Conservation (phyloP, 495 filamentous ascomycete genomes). For the Trichocladium antarcticum region DNA sequence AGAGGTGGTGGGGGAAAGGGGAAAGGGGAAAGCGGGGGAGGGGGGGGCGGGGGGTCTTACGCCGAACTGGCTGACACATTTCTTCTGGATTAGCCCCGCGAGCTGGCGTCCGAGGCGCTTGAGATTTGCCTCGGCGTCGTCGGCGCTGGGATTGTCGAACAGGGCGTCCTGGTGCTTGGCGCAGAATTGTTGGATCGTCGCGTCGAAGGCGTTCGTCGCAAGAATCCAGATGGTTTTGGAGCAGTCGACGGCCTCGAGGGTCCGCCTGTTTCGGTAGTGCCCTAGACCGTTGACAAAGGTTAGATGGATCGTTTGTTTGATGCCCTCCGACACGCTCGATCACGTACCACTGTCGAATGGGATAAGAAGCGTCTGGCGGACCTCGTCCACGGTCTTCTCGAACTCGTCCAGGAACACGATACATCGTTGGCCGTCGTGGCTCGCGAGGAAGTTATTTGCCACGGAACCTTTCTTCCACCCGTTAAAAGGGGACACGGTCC, state of each 20-base stretch:
- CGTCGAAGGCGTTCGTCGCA: constrained; percentile 40
- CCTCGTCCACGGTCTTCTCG: constrained; percentile 41
- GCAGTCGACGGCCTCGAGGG: constrained; percentile 31
- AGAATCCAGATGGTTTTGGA: constrained; percentile 47
- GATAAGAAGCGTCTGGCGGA: constrained; percentile 34
- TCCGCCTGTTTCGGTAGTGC: constrained; percentile 8
- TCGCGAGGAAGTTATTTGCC: constrained; percentile 45
- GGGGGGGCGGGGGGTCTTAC: constrained; percentile 4
- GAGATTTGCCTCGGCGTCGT: neutral
- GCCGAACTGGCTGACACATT: constrained; percentile 23
- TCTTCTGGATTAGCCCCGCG: constrained; percentile 21
- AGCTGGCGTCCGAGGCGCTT: constrained; percentile 19
- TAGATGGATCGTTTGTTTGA: neutral
- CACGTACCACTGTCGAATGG: constrained; percentile 37
- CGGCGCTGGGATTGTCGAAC: constrained; percentile 7
- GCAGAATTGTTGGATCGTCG: constrained; percentile 31
- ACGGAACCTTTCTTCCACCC: constrained; percentile 31
- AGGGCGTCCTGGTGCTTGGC: constrained; percentile 18
- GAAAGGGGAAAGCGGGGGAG: no score
- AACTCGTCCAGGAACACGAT: constrained; percentile 51
- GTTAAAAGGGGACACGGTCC: constrained; percentile 27
- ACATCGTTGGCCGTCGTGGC: constrained; percentile 28
- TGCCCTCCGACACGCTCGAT: no score
- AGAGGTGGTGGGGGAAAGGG: no score
- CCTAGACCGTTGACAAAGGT: neutral